These are phyloP conservation scores for Agaricus sinodeliciosus DNA, from an alignment of 768 basidiomycete species.

Conservation along the genomic window DNA sequence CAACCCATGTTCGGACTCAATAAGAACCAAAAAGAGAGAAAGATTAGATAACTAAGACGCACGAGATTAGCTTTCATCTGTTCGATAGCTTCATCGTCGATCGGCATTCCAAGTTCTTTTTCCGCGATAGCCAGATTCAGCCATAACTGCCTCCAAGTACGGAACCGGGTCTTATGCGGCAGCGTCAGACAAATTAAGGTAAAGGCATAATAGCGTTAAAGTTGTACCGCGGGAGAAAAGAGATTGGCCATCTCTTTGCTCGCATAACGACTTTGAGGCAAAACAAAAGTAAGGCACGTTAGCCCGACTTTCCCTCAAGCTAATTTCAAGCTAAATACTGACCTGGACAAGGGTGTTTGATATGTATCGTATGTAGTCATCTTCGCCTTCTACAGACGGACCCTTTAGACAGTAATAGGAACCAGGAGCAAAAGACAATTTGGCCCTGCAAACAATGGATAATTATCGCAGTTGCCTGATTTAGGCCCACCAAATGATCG, in stretches of 20 bases:
- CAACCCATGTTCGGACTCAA: neutral
- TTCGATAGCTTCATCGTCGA: conserved; percentile 84
- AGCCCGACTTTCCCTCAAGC: neutral
- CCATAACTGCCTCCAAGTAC: conserved; percentile 95
- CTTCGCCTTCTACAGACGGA: neutral
- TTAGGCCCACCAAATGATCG: neutral
- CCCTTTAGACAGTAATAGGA: neutral
- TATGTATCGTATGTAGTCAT: conserved; percentile 71
- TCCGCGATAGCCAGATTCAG: conserved; percentile 94
- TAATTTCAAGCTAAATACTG: neutral
- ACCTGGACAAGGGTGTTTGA: conserved; percentile 81
- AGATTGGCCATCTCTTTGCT: conserved; percentile 98
- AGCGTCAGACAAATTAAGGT: neutral
- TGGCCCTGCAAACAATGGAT: neutral
- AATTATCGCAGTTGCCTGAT: neutral
- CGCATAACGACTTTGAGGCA: conserved; percentile 78
- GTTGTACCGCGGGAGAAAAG: conserved; percentile 83
- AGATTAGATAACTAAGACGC: conserved; percentile 16
- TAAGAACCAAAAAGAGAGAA: neutral
- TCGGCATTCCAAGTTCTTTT: conserved; percentile 88
- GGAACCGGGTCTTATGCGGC: conserved; percentile 76
- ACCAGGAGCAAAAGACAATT: neutral
- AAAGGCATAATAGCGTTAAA: conserved; percentile 5
- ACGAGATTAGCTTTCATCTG: conserved; percentile 96
- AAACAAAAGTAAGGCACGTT: neutral